These are phyloP conservation scores for Penicillium odoratum DNA, from an alignment of 495 filamentous ascomycete species.

Conservation along the genomic window DNA sequence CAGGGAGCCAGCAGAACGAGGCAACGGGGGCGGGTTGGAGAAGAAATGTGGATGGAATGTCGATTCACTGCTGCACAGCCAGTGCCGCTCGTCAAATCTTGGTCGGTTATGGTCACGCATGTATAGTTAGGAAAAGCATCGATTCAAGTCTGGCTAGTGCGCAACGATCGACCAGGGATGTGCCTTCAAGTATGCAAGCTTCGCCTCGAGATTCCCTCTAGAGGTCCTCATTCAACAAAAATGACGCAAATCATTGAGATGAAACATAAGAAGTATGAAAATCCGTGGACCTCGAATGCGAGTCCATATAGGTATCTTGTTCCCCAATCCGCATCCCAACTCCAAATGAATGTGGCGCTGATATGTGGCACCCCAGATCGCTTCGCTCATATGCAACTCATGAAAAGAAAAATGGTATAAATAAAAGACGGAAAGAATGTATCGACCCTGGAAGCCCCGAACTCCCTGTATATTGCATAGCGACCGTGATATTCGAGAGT, in stretches of 20 bases:
- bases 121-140: background rate
- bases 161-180: conserved; percentile 15
- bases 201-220: conserved; percentile 3
- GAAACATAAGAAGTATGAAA: conserved; percentile 1
- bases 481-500: conserved; percentile 1
- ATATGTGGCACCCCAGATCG: background rate
- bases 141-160: conserved; percentile 2
- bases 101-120: background rate
- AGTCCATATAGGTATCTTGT: background rate
- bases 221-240: conserved; percentile 8
- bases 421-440: background rate
- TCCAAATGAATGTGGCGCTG: conserved; percentile 9
- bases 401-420: background rate
- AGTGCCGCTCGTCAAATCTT: background rate
- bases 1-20: background rate
- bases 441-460: background rate
- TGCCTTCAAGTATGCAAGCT: conserved; percentile 13
- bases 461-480: background rate
- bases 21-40: background rate
- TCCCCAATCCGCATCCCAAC: background rate
- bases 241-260: background rate
- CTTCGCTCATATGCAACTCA: background rate
- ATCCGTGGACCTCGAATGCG: background rate
- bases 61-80: background rate
- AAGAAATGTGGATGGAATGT: background rate